phyloP scores from a whole-genome alignment of 2,329 filamentous ascomycete species.

The Exophiala sideris region DNA sequence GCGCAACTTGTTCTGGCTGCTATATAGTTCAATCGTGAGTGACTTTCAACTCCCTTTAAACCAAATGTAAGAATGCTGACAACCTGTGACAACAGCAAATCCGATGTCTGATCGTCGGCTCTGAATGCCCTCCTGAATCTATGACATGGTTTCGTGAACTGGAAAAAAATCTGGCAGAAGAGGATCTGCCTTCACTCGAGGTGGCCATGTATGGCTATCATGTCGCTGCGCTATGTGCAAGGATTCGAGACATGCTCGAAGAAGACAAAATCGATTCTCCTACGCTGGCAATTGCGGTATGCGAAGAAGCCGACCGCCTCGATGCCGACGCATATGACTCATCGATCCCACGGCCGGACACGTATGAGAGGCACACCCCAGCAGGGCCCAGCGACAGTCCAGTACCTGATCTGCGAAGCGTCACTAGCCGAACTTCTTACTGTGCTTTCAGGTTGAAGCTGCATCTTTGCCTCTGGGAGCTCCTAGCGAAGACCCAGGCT shows the following conservation, averaged over 20 bases:
- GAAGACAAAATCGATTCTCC: neutral
- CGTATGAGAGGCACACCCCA: neutral
- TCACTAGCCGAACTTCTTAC: constrained; percentile 14
- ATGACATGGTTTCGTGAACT: constrained; percentile 16
- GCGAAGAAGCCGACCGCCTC: constrained; percentile 8
- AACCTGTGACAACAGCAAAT: constrained; percentile 12
- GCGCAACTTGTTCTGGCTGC: constrained; percentile 21
- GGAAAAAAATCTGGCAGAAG: constrained; percentile 2
- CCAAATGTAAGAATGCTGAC: neutral
- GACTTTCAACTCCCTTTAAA: too few species aligned
- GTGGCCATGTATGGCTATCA: constrained; percentile 14
- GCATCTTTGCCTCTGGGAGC: constrained; percentile 13
- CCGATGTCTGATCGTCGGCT: constrained; percentile 14
- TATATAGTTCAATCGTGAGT: constrained; percentile 17
- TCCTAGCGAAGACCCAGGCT: constrained; percentile 4
- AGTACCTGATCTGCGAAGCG: constrained; percentile 2
- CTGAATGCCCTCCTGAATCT: constrained; percentile 17
- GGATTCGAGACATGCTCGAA: constrained; percentile 6
- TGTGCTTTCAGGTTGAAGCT: constrained; percentile 16
- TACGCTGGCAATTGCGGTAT: neutral
- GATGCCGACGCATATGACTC: constrained; percentile 5
- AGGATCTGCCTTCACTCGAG: constrained; percentile 8
- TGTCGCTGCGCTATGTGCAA: constrained; percentile 11
- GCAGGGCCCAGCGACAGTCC: neutral
- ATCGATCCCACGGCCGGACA: neutral